phyloP scores from a whole-genome alignment of 768 basidiomycete genomes.

The Lyophyllum semitale region DNA sequence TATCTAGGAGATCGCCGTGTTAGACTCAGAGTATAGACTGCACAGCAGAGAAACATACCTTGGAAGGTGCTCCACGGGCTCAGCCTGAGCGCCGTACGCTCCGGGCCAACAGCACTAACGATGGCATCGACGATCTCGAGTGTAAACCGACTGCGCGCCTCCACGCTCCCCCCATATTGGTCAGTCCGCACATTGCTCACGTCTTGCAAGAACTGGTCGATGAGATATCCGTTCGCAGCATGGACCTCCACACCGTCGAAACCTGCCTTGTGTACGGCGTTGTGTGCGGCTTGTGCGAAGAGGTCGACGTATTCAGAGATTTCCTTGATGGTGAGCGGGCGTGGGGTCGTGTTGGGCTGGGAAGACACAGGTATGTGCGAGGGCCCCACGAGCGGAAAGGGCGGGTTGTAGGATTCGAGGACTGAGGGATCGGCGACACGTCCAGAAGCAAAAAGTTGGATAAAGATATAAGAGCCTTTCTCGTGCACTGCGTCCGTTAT shows the following conservation, averaged over 20 bases:
- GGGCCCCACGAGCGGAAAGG: constrained; percentile 33
- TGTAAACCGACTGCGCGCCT: constrained; percentile 57
- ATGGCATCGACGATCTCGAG: constrained; percentile 58
- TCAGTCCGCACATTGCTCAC: constrained; percentile 61
- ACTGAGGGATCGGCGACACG: constrained; percentile 35
- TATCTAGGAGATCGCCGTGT: constrained; percentile 29
- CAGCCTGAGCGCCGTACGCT: constrained; percentile 55
- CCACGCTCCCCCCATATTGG: constrained; percentile 67
- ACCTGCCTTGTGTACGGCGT: constrained; percentile 56
- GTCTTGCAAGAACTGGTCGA: constrained; percentile 66
- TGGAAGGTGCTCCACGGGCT: constrained; percentile 55
- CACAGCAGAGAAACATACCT: constrained; percentile 20
- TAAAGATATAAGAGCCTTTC: constrained; percentile 45
- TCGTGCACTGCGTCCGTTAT: constrained; percentile 49
- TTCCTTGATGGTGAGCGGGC: constrained; percentile 46
- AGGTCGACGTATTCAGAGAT: constrained; percentile 51
- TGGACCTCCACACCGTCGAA: constrained; percentile 67
- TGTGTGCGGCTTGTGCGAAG: constrained; percentile 55
- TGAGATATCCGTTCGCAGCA: constrained; percentile 47
- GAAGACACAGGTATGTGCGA: constrained; percentile 27
- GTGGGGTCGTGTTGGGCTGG: constrained; percentile 27
- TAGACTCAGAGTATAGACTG: background rate
- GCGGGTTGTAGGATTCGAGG: constrained; percentile 37
- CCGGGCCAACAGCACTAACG: constrained; percentile 50
- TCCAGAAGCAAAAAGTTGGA: constrained; percentile 62